phyloP scores from a whole-genome alignment of 306 rosid genomes.

The Prunus salicina region DNA sequence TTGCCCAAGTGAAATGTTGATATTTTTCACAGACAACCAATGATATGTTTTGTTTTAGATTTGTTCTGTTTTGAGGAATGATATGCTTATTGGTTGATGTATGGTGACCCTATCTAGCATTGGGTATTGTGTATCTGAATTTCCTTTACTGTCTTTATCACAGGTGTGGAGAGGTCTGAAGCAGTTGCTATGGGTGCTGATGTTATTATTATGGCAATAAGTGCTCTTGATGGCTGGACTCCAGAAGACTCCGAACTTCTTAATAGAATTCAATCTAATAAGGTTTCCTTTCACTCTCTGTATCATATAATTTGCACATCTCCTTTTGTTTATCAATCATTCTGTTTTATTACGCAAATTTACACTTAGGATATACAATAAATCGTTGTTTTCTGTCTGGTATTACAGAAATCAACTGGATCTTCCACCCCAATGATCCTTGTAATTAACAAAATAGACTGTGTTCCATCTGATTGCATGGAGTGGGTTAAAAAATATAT shows the following conservation, averaged over 20 bases:
- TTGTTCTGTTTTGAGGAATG: not conserved
- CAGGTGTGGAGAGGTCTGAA: slow-evolving; percentile 98
- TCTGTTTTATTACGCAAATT: not conserved
- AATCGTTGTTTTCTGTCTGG: not conserved
- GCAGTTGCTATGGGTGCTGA: slow-evolving; percentile 93
- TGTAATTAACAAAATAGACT: slow-evolving; percentile 83
- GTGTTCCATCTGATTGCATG: slow-evolving; percentile 43
- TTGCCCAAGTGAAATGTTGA: not conserved
- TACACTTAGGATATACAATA: not conserved
- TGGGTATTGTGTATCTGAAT: not conserved
- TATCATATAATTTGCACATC: not conserved
- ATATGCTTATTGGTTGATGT: not conserved
- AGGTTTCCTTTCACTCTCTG: slow-evolving; percentile 41
- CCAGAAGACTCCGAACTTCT: slow-evolving; percentile 74
- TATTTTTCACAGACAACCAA: not conserved
- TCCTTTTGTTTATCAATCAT: not conserved
- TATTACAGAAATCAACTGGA: slow-evolving; percentile 56
- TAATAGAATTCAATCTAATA: slow-evolving; percentile 63
- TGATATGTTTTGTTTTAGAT: too few species aligned
- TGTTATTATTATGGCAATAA: slow-evolving; percentile 74
- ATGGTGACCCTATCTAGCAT: not conserved
- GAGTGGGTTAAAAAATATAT: slow-evolving; percentile 32
- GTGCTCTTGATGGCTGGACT: slow-evolving; percentile 93
- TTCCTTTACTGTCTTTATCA: slow-evolving; percentile 21
- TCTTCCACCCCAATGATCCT: slow-evolving; percentile 74